Conservation (phyloP, 805 yeast genomes). For the Debaryomyces hansenii region DNA sequence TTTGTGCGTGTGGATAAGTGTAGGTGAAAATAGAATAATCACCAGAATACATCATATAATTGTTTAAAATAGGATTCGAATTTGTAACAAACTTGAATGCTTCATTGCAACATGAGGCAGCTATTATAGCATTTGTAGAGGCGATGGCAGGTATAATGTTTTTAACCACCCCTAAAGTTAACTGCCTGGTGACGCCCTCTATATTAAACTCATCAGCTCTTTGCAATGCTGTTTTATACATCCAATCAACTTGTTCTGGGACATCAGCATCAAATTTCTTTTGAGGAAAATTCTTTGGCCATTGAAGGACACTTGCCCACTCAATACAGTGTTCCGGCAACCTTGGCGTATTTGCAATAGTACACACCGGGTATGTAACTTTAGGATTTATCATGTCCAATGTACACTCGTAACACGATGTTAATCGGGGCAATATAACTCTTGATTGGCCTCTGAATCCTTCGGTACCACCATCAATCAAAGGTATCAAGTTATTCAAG, state of each 20-base stretch:
- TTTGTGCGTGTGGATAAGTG: constrained; percentile 62
- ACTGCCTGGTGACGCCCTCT: constrained; percentile 67
- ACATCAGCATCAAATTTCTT: constrained; percentile 65
- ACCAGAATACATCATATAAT: constrained; percentile 88
- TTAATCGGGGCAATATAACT: constrained; percentile 78
- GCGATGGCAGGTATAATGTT: constrained; percentile 93
- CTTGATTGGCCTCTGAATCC: constrained; percentile 92
- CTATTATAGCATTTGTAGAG: constrained; percentile 88
- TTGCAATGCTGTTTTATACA: constrained; percentile 51
- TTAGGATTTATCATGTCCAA: constrained; percentile 67
- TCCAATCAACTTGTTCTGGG: constrained; percentile 63
- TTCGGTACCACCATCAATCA: constrained; percentile 95
- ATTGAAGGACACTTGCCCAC: constrained; percentile 76
- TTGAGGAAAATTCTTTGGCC: constrained; percentile 57
- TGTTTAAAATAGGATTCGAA: constrained; percentile 63
- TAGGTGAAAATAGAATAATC: constrained; percentile 75
- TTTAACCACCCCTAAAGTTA: constrained; percentile 85
- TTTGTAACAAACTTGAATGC: constrained; percentile 77
- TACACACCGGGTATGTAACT: constrained; percentile 82
- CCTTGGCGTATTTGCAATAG: constrained; percentile 92
- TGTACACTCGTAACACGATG: constrained; percentile 94
- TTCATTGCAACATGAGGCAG: constrained; percentile 86
- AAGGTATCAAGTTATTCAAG: constrained; percentile 31
- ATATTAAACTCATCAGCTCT: constrained; percentile 71
- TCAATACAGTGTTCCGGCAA: constrained; percentile 93